Conservation (phyloP, 2,329 filamentous ascomycete genomes). For the Bipolaris gigantea region DNA sequence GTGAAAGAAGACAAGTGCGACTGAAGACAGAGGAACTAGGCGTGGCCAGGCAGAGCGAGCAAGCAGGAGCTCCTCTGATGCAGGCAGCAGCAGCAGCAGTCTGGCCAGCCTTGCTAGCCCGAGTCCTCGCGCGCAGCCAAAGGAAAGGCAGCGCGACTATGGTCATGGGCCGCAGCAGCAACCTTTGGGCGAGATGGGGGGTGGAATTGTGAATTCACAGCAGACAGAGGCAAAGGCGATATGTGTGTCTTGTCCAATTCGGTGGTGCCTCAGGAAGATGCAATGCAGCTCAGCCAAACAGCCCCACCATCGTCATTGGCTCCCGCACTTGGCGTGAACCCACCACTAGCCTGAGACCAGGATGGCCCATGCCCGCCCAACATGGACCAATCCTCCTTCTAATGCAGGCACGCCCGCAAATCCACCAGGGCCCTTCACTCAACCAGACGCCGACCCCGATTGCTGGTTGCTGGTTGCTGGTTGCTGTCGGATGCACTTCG, state of each 20-base stretch:
- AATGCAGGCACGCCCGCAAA: slow-evolving; percentile 15
- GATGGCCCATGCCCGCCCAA: slow-evolving; percentile 6
- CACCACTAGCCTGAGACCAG: slow-evolving; percentile 4
- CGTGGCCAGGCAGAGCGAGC: slow-evolving; percentile 25
- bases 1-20: slow-evolving; percentile 16
- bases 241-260: background rate
- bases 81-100: slow-evolving; percentile 33
- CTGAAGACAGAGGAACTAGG: slow-evolving; percentile 22
- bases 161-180: slow-evolving; percentile 27
- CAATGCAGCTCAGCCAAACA: background rate
- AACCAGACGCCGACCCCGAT: background rate
- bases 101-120: slow-evolving; percentile 29
- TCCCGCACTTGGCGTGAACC: slow-evolving; percentile 9
- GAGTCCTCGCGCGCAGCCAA: slow-evolving; percentile 25
- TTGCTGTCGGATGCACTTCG: slow-evolving; percentile 7
- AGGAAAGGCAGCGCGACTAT: slow-evolving; percentile 16
- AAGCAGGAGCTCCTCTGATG: slow-evolving; percentile 22
- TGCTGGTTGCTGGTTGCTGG: background rate
- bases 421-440: slow-evolving; percentile 10
- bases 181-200: background rate
- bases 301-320: slow-evolving; percentile 15
- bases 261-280: background rate
- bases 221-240: background rate
- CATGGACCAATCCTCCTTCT: slow-evolving; percentile 10
- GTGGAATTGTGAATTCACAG: background rate